Base-by-base conservation (phyloP, 768 basidiomycete species). In the Suillus plorans region DNA sequence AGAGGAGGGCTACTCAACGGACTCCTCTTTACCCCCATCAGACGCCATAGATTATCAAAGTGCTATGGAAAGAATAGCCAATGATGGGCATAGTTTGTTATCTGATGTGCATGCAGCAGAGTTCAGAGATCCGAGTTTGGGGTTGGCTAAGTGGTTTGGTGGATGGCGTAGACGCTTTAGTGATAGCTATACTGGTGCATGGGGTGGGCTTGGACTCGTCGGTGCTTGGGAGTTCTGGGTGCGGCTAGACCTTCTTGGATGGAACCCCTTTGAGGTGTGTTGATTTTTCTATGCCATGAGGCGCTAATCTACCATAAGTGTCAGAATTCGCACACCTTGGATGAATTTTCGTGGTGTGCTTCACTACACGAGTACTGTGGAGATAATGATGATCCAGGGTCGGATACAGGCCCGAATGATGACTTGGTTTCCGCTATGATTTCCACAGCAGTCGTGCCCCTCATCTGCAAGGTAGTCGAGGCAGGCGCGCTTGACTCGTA, bases 191-290 rank as follows among this genome's bases (percentile, higher is more conserved):
- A 79, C 83, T 3, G 89, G 91, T 45, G 96, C 96, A 5, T 98
- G 92, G 82, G 95, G 95, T 56, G 92, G 95, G 5, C 79, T 96
- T 62, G 94, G 90, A 0, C 83, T 95, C 50, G 88, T 96, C 1
- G 89, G 89, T 59, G 92, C 92, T 57, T 97, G 95, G 94, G 95
- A 95, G 75, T 97, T 95, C 74, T 96, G 94, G 93, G 87, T 87
- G n/a, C 81, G 94, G 63, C 79, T 94, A 64, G 95, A 98, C 78
- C 82, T 89, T 67, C 78, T 94, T 13, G 91, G 89, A 4, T 97
- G 96, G 96, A 87, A 95, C 73, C 93, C 91, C 55, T 81, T 96
- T 28, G 85, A 91, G 79, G 94, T 91, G 71, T 67, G 83, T 78
- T 45, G 20, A 1, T 44, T 60, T 31, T 45, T 53, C 22, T 31